A percentile compares a stretch with the other conserved stretches of the same genome.
Conservation (phyloP, 768 basidiomycete genomes). For the Gymnopilus dilepis region DNA sequence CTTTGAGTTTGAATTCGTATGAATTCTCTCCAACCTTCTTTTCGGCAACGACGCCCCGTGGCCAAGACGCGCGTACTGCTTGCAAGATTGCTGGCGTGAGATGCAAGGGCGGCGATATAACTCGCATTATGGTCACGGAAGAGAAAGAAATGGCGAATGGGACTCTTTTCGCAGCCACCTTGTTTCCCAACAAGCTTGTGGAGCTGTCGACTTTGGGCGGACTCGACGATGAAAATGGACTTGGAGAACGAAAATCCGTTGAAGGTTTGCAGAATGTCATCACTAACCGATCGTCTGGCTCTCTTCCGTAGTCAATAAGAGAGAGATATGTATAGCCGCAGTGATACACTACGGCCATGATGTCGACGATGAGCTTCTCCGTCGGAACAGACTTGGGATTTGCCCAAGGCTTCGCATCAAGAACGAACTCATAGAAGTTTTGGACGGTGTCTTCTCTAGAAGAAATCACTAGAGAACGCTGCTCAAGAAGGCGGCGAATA, state of each 20-base stretch:
- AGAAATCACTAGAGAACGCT: conserved; percentile 44
- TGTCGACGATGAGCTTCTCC: conserved; percentile 73
- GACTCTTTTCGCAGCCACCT: conserved; percentile 38
- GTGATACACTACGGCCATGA: conserved; percentile 65
- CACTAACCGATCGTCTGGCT: conserved; percentile 73
- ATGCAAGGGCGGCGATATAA: conserved; percentile 76
- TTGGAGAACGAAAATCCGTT: conserved; percentile 32
- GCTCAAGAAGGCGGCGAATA: conserved; percentile 62
- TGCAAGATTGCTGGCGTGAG: conserved; percentile 83
- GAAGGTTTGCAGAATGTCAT: conserved; percentile 69
- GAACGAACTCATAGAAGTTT: conserved; percentile 67
- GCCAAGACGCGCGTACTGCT: conserved; percentile 79
- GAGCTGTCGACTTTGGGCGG: conserved; percentile 29
- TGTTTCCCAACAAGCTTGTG: conserved; percentile 32
- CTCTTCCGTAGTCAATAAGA: conserved; percentile 77
- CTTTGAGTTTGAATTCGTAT: conserved; percentile 83
- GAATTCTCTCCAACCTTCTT: conserved; percentile 74
- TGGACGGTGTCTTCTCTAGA: conserved; percentile 61
- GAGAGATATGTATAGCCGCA: conserved; percentile 70
- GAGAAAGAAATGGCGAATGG: conserved; percentile 79
- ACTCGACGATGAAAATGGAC: conserved; percentile 40
- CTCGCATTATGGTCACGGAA: conserved; percentile 70
- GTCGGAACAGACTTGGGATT: conserved; percentile 67
- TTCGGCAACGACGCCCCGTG: conserved; percentile 77
- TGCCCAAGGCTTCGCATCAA: conserved; percentile 76